phyloP scores from a whole-genome alignment of 2,329 filamentous ascomycete genomes.

The Clarireedia homoeocarpa region DNA sequence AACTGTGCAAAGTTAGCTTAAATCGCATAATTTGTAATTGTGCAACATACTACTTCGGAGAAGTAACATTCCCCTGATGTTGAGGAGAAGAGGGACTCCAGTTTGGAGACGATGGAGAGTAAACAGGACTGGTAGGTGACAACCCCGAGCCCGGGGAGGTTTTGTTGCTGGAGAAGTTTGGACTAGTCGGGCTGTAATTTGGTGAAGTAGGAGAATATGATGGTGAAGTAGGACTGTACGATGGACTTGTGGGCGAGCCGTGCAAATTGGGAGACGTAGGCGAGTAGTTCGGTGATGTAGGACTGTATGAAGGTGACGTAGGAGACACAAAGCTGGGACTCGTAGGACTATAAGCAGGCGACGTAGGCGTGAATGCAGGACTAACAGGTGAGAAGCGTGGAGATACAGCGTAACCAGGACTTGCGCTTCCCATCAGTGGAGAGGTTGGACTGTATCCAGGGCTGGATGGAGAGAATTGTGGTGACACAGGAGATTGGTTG shows the following conservation, averaged over 20 bases:
- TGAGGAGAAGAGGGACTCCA: slow-evolving; percentile 27
- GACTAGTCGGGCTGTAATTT: slow-evolving; percentile 26
- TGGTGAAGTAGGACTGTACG: slow-evolving; percentile 27
- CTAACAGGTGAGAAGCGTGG: slow-evolving; percentile 53
- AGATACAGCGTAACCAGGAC: slow-evolving; percentile 41
- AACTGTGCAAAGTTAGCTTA: slow-evolving; percentile 5
- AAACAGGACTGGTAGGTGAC: slow-evolving; percentile 27
- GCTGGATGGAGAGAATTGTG: slow-evolving; percentile 29
- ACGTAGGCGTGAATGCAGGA: slow-evolving; percentile 31
- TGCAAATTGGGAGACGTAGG: slow-evolving; percentile 27
- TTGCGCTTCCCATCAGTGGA: slow-evolving; percentile 47
- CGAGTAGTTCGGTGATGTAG: slow-evolving; percentile 37
- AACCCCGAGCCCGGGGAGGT: slow-evolving; percentile 23
- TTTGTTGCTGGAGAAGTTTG: slow-evolving; percentile 23
- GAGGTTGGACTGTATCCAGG: slow-evolving; percentile 40
- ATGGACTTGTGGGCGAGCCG: slow-evolving; percentile 24
- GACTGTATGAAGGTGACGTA: slow-evolving; percentile 64
- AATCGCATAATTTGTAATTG: background rate
- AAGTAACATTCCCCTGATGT: slow-evolving; percentile 24
- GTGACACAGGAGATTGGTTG: slow-evolving; percentile 42
- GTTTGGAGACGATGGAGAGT: slow-evolving; percentile 27
- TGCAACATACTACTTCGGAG: slow-evolving; percentile 31
- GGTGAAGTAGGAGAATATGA: slow-evolving; percentile 28
- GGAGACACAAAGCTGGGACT: slow-evolving; percentile 33
- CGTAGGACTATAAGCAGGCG: slow-evolving; percentile 29